Conservation (phyloP, 805 yeast species). For the Zygoascus bituminiphila region DNA sequence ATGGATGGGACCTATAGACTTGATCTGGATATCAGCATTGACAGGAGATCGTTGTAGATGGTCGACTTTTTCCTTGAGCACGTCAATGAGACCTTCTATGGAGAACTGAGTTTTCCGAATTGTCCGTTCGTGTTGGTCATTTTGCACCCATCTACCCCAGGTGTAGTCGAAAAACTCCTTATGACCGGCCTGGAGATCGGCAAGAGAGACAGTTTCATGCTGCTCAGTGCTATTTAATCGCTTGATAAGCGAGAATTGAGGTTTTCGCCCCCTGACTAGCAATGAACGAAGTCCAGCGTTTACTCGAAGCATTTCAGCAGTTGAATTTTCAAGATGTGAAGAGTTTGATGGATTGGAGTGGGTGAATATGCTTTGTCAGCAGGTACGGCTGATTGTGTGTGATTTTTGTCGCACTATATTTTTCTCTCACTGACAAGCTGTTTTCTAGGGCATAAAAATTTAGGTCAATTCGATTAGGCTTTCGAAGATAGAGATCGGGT, state of each 20-base stretch:
- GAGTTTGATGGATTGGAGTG: too few relatives aligned
- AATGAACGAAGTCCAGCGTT: neutral
- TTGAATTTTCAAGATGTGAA: too few relatives aligned
- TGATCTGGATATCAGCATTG: slow-evolving; percentile 43
- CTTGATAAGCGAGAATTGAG: neutral
- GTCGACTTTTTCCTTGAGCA: slow-evolving; percentile 24
- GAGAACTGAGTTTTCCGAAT: slow-evolving; percentile 76
- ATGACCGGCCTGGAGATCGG: slow-evolving; percentile 10
- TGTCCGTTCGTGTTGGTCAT: slow-evolving; percentile 66
- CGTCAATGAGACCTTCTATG: slow-evolving; percentile 57
- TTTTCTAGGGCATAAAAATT: too few relatives aligned
- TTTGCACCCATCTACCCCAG: slow-evolving; percentile 92
- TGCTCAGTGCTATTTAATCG: neutral
- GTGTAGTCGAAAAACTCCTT: slow-evolving; percentile 65
- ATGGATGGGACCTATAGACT: slow-evolving; percentile 73
- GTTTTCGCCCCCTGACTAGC: neutral
- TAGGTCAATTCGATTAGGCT: too few relatives aligned
- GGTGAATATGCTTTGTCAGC: too few relatives aligned
- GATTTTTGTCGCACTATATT: too few relatives aligned
- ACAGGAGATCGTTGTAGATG: slow-evolving; percentile 30
- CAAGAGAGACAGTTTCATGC: slow-evolving; percentile 10
- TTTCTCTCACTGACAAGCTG: too few relatives aligned
- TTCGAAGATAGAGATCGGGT: too few relatives aligned
- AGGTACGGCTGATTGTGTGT: too few relatives aligned
- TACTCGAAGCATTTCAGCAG: neutral